Conservation (phyloP, 352 stramenopile species). For the Globisporangium cylindrosporum region DNA sequence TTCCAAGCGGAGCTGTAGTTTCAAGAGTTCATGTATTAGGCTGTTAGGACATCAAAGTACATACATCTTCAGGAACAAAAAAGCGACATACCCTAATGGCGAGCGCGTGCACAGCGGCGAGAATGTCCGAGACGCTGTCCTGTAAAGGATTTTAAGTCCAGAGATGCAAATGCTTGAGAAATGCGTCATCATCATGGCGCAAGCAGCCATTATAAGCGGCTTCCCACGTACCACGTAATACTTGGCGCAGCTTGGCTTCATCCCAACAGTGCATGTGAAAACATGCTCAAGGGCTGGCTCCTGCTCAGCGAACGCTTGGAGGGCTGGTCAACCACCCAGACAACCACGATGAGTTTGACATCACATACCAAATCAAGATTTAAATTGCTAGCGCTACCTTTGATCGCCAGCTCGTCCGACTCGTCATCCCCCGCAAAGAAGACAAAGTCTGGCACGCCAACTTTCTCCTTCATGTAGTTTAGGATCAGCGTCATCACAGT, state of each 20-base stretch:
- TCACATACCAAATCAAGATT: background rate
- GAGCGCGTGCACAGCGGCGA: conserved; percentile 48
- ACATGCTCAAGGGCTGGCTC: conserved; percentile 47
- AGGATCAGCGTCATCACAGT: conserved; percentile 54
- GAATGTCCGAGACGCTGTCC: conserved; percentile 56
- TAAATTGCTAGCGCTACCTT: conserved; percentile 37
- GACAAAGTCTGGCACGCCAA: conserved; percentile 90
- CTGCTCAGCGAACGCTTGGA: conserved; percentile 38
- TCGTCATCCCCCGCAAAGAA: conserved; percentile 97
- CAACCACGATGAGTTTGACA: background rate
- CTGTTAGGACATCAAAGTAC: background rate
- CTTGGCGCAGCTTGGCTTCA: conserved; percentile 96
- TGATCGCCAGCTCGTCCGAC: conserved; percentile 92
- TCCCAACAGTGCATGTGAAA: conserved; percentile 95
- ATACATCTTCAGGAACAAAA: background rate
- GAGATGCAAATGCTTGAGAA: background rate
- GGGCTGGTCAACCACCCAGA: conserved; percentile 28
- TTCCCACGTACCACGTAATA: conserved; percentile 84
- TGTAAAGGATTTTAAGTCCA: conserved; percentile 10
- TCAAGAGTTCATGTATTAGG: background rate
- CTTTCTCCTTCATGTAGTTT: conserved; percentile 48
- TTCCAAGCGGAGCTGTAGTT: conserved; percentile 22
- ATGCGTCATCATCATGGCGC: background rate
- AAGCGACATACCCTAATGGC: conserved; percentile 37
- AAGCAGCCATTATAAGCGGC: background rate